Conservation (phyloP, 345 rosid genomes). For the Populus alba region DNA sequence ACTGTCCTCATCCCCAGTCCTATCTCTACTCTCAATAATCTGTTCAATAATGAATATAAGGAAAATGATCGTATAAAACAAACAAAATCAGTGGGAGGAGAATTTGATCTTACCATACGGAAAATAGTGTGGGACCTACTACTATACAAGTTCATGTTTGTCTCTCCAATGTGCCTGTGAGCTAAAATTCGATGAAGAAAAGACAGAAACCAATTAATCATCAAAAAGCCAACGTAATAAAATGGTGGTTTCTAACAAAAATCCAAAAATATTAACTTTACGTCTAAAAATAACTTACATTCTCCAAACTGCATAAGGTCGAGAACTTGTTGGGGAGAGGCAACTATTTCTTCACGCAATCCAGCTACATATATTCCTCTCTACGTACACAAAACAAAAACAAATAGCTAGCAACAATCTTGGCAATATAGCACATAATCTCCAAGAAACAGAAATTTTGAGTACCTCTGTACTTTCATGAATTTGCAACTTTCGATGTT, state of each 20-base stretch:
- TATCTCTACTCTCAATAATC: constrained; percentile 94
- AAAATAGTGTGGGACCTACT: constrained; percentile 97
- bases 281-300: constrained; percentile 41
- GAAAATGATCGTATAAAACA: constrained; percentile 4
- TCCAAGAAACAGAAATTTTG: neutral
- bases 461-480: constrained; percentile 84
- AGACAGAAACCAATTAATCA: neutral
- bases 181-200: constrained; percentile 47
- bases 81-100: constrained; percentile 11
- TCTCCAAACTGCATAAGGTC: constrained; percentile 91
- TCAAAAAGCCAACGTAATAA: neutral
- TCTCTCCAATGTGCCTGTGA: constrained; percentile 94
- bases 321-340: constrained; percentile 86
- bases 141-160: constrained; percentile 86
- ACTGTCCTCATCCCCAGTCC: constrained; percentile 54
- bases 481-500: constrained; percentile 88
- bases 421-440: neutral
- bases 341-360: constrained; percentile 87
- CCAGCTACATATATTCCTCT: constrained; percentile 96
- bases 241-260: neutral
- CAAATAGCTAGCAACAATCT: neutral
- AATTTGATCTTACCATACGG: constrained; percentile 65
- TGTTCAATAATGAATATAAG: constrained; percentile 28
- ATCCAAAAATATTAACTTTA: neutral
- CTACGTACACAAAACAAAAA: constrained; percentile 36